Base-by-base conservation (phyloP, 2,329 filamentous ascomycete genomes). In the Ascocoryne sarcoides region DNA sequence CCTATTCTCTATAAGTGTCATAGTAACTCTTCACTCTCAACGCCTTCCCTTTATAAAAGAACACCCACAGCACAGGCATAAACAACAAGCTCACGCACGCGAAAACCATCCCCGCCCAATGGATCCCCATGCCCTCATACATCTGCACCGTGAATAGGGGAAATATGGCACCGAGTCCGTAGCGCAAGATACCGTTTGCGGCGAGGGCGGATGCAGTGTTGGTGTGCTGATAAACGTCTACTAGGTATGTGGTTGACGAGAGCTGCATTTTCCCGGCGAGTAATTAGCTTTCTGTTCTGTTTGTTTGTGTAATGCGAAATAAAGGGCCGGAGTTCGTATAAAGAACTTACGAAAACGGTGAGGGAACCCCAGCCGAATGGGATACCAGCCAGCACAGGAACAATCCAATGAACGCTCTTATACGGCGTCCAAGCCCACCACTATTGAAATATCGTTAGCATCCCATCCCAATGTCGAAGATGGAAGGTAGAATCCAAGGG, bases 341-440 rank as follows among this genome's bases (percentile, higher is more conserved):
- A 45, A 16, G 8, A 17, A 40, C 40, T 65, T 48, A 77, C 67
- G 50, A 81, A 80, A 4, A 80, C 63, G 39, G 67, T 71, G 2
- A 80, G 56, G 47, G 75, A 75, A 2, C 75, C 76, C 65, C 70
- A 76, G 0, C 73, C 73, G 52, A 81, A 80, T 1, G 55, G 48
- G 2, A 57, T 44, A 4, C 52, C 52, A 10, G 55, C 54, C 0
- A 56, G 28, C 0, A 54, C 49, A 10, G 54, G 53, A 3, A 58
- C 50, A 12, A 58, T 59, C 50, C 52, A 57, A 29, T 55, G 53
- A 0, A 54, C 45, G n/a, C 39, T 32, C 14, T 44, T 37, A 10
- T 36, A 29, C 2, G 55, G 50, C 2, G 50, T 39, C 53, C 52
- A 57, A 26, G 23, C 23, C 23, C 23, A 26, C 23, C 23, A 26